These are phyloP conservation scores for Xylaria curta DNA, from an alignment of 495 filamentous ascomycete species.

Conservation along the genomic window DNA sequence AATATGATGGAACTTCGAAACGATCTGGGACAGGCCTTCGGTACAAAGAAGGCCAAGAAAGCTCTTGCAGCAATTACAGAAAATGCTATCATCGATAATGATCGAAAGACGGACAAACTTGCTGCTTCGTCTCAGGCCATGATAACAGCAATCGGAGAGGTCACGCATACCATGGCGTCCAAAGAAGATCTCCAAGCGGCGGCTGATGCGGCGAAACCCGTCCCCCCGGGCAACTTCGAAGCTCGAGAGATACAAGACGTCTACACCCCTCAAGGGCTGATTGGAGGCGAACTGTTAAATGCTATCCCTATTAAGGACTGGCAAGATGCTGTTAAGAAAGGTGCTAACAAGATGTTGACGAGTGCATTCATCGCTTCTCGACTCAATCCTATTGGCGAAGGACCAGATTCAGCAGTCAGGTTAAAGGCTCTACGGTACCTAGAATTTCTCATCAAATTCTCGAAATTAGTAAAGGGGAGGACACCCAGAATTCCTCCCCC, in stretches of 20 bases:
- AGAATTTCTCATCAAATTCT: slow-evolving; percentile 69
- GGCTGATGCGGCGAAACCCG: slow-evolving; percentile 74
- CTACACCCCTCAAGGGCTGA: slow-evolving; percentile 73
- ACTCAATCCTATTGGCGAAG: slow-evolving; percentile 61
- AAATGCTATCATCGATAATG: slow-evolving; percentile 69
- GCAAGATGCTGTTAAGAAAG: slow-evolving; percentile 68
- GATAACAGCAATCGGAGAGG: slow-evolving; percentile 65
- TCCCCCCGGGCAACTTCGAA: slow-evolving; percentile 75
- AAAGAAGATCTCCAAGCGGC: slow-evolving; percentile 67
- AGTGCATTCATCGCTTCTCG: slow-evolving; percentile 72
- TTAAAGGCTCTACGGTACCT: slow-evolving; percentile 73
- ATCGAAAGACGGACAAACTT: slow-evolving; percentile 55
- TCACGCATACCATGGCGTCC: slow-evolving; percentile 63
- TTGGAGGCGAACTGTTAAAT: slow-evolving; percentile 65
- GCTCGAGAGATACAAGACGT: slow-evolving; percentile 80
- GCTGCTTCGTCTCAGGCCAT: slow-evolving; percentile 66
- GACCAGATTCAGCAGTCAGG: slow-evolving; percentile 60
- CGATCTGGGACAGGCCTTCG: slow-evolving; percentile 85
- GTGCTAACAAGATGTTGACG: slow-evolving; percentile 60
- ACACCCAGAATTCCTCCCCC: slow-evolving; percentile 51
- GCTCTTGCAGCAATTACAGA: slow-evolving; percentile 75
- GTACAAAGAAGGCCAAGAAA: slow-evolving; percentile 92
- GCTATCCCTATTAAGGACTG: slow-evolving; percentile 75
- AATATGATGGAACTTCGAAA: slow-evolving; percentile 65
- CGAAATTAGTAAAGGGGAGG: slow-evolving; percentile 44